phyloP scores from a whole-genome alignment of 371 early-diverging fungal species.

The Actinomortierella ambigua region DNA sequence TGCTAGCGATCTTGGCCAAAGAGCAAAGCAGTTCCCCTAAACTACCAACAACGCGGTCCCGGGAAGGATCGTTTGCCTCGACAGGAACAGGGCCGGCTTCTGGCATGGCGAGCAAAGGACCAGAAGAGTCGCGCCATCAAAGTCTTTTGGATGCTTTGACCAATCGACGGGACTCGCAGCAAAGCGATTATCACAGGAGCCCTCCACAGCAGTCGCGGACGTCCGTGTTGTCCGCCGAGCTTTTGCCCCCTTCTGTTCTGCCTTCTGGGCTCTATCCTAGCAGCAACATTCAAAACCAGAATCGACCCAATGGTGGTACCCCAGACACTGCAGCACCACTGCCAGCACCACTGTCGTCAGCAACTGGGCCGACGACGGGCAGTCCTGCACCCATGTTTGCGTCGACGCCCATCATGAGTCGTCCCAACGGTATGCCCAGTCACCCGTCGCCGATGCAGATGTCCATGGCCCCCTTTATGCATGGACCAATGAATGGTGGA shows the following conservation, averaged over 20 bases:
- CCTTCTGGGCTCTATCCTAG: conserved; percentile 31
- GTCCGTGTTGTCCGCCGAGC: conserved; percentile 24
- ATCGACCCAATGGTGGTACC: conserved; percentile 3
- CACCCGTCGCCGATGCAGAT: conserved; percentile 45
- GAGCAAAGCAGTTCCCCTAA: conserved; percentile 19
- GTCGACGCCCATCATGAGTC: conserved; percentile 10
- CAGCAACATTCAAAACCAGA: background rate
- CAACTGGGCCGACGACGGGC: conserved; percentile 4
- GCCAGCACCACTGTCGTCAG: conserved; percentile 16
- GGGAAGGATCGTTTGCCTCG: conserved; percentile 14
- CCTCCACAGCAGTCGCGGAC: too few relatives aligned
- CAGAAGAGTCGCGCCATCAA: background rate
- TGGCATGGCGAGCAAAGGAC: conserved; percentile 7
- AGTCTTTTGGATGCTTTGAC: too few relatives aligned
- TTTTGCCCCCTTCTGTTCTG: conserved; percentile 40
- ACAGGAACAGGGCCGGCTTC: conserved; percentile 16
- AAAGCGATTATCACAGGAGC: too few relatives aligned
- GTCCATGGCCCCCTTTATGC: conserved; percentile 3
- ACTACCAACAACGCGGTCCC: conserved; percentile 5
- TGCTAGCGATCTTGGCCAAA: conserved; percentile 35
- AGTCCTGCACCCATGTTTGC: conserved; percentile 4
- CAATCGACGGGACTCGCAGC: too few relatives aligned
- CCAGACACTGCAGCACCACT: conserved; percentile 8
- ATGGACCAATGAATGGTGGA: conserved; percentile 19
- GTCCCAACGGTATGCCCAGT: conserved; percentile 30